Conservation (phyloP, 2,329 filamentous ascomycete species). For the Botrytis fragariae region DNA sequence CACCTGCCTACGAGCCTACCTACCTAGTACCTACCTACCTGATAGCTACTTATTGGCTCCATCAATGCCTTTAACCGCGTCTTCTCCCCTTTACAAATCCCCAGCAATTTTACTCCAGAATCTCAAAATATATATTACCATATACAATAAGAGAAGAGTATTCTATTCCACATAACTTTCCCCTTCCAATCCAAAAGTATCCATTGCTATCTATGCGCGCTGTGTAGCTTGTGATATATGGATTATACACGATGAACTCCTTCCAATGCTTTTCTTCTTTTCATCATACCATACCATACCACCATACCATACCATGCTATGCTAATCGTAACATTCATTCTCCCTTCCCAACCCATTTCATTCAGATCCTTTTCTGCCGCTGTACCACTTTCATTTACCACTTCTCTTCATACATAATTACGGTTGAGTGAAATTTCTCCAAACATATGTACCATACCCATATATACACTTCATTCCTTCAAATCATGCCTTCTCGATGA, state of each 20-base stretch:
- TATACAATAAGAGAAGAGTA: constrained; percentile 9
- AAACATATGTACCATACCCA: background rate
- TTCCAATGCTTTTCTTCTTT: constrained; percentile 3
- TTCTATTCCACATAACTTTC: background rate
- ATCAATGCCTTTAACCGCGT: background rate
- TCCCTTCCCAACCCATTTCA: background rate
- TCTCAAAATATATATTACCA: background rate
- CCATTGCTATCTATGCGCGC: background rate
- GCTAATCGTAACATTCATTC: background rate
- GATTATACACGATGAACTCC: background rate
- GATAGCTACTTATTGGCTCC: background rate
- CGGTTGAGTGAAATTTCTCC: background rate
- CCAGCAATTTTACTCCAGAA: background rate
- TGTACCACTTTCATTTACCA: background rate
- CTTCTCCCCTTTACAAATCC: background rate
- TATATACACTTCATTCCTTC: background rate
- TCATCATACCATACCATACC: background rate
- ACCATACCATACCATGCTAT: background rate
- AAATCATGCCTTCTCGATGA: background rate
- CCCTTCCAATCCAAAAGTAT: background rate
- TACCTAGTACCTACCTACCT: too few species aligned
- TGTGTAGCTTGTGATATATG: background rate
- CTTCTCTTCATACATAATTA: background rate
- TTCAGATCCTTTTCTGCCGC: background rate
- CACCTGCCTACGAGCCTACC: too few species aligned